Evolutionary conservation across 2,329 filamentous ascomycete species (phyloP), one percentile per base, ranked within the genome.

Genomic region (Xenoacremonium recifei): DNA sequence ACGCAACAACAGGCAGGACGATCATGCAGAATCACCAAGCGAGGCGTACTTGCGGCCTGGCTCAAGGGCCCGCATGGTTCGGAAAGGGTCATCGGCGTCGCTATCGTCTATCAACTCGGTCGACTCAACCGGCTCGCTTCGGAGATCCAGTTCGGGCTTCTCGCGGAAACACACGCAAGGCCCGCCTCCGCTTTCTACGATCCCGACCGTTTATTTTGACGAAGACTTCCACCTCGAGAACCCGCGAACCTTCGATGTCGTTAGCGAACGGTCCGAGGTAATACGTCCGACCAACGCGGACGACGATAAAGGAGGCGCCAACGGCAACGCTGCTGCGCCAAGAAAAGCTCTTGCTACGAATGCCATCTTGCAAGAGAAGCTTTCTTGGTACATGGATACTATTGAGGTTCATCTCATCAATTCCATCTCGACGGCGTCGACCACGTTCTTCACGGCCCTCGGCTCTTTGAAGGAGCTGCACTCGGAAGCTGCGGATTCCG

Each of bases 381-480:
- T 99, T 11, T 97, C 93, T 1, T 99, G 93, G 93, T 99, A 99
- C 64, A 96, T 99, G 90, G 93, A 99, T 63, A 99, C 93, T 0
- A 90, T 99, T 17, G 93, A 99, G 63, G 89, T 99, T 40, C 93
- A 99, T 62, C 73, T 99, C 6, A 96, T 99, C 55, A 89, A 89
- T 21, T 96, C 91, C 0, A 99, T 99, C 49, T 97, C 92, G 3
- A 90, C 88, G 0, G 93, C 93, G 2, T 97, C 93, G 0, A 90
- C 89, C 1, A 96, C 92, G 0, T 99, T 99, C 65, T 99, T 99
- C 59, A 91, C 90, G 0, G 93, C 93, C 0, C 72, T 99, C 1
- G 92, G 93, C 1, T 95, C 91, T 1, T 71, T 99, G 23, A 86
- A 89, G 51, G 89, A 96, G 61, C 72, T 99, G 10, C 92, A 99